Base-by-base conservation (phyloP, 2,329 filamentous ascomycete species). In the Gnomoniopsis sp. region DNA sequence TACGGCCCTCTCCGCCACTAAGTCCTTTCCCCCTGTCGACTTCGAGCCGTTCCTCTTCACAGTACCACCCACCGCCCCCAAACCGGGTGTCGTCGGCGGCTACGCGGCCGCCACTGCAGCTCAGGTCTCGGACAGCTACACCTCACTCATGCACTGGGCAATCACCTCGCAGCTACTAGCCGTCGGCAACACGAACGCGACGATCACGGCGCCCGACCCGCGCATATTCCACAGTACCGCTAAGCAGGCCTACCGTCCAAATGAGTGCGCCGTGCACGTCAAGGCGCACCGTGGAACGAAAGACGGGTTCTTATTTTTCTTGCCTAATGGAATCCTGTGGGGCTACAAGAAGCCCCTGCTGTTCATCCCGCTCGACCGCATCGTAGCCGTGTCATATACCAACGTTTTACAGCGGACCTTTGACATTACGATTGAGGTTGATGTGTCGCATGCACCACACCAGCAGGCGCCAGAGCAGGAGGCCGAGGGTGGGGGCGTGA, bases 341-440 rank as follows among this genome's bases (percentile, higher is more conserved):
- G 86, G 79, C 0, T 89, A 87, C 75, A 88, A 88, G 72, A 89
- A 89, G 70, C 87, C 87, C 0, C 69, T 89, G 2, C 72, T 87
- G 22, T 88, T 88, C 65, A 75, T 89, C 6, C 84, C 85, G 4
- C 77, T 88, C 19, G 79, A 82, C 54, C 77, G 80, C 14, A 84
- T 89, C 53, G 76, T 77, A 0, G 84, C 85, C 2, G 76, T 88
- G n/a, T 87, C 84, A 66, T 89, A 88, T 68, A 88, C 85, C 6
- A 88, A 76, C 59, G 84, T 89, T 26, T 74, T 89, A 49, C 86
- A 88, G 67, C 79, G 86, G 22, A 89, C 87, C 0, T 89, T 89
- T 65, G 89, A 88, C 65, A 79, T 89, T 48, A 83, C 82, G 1
- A 77, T 88, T 1, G 86, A 88, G 66, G 77, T 87, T 6, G 83